These are phyloP conservation scores for Rhizophagus prolifer DNA, from an alignment of 192 early-diverging fungal genomes.

Conservation along the genomic window DNA sequence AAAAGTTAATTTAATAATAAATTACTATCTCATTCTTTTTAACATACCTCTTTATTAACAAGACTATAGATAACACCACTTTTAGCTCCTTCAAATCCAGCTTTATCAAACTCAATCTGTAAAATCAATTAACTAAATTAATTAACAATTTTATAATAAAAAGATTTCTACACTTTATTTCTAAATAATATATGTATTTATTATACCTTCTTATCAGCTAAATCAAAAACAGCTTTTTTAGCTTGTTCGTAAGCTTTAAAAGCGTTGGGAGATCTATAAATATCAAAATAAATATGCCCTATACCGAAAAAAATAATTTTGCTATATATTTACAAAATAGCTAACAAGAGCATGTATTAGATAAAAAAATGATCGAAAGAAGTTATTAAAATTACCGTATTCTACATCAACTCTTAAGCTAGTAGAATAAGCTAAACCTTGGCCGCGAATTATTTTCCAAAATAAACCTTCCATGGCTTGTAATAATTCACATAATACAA, in stretches of 20 bases:
- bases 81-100: constrained; percentile 56
- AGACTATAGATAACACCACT: constrained; percentile 56
- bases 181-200: not conserved
- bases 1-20: not conserved
- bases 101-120: constrained; percentile 38
- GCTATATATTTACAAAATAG: not conserved
- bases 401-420: constrained; percentile 47
- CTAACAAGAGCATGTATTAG: no score
- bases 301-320: not conserved
- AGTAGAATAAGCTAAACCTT: constrained; percentile 56
- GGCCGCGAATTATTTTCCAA: constrained; percentile 63
- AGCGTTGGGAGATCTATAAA: constrained; percentile 54
- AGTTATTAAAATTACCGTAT: constrained; percentile 32
- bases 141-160: not conserved
- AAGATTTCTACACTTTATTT: not conserved
- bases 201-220: constrained; percentile 45
- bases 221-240: constrained; percentile 47
- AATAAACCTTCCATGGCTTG: constrained; percentile 60
- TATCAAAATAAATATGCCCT: constrained; percentile 49
- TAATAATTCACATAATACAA: constrained; percentile 55
- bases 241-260: constrained; percentile 56
- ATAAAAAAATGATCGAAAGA: not conserved
- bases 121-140: not conserved
- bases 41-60: constrained; percentile 41
- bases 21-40: not conserved